Base-by-base conservation (phyloP, 495 filamentous ascomycete genomes). In the Tuber umbilicatum region DNA sequence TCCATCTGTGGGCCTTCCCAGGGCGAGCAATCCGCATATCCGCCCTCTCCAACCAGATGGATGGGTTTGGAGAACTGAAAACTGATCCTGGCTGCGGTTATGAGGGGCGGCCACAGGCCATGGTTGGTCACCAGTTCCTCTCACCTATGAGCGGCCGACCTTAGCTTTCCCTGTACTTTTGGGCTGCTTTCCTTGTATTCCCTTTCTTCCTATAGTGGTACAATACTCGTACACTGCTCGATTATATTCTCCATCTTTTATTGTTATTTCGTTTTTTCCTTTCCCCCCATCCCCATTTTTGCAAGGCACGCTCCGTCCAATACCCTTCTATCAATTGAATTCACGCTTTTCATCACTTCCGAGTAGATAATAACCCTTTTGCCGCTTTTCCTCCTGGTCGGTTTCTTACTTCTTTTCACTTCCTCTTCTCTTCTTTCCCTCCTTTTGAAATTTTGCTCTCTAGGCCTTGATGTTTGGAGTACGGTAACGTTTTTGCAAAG, bases 281-380 rank as follows among this genome's bases (percentile, higher is more conserved):
- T 23, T 27, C 35, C 27, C 27, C n/a, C 27, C 55, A 27, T 31
- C 27, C 55, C 27, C 55, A 64, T 35, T 64, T 17, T 35, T 35
- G 55, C 17, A 16, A 64, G 55, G 55, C 55, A 3, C 55, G 27
- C 19, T 64, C 55, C 55, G 55, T 64, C 55, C 55, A 64, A 64
- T 64, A n/a, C 55, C 55, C 55, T 64, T 64, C 55, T 64, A 31
- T 64, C 55, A 64, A 64, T 64, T 64, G 27, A 5, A 17, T 64
- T 35, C 50, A 69, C 71, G 31, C 47, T 71, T 69, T 78, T 64
- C 55, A 17, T 64, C 55, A 31, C 27, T 64, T 35, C 14, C 12
- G 12, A 73, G 67, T 78, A 79, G 77, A 79, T 79, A 78, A 79
- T 79, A 79, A 50, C 71, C 77, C 64, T 72, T 79, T 74, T 70